Conservation (phyloP, 2,329 filamentous ascomycete species). For the Coniochaeta prunicola region DNA sequence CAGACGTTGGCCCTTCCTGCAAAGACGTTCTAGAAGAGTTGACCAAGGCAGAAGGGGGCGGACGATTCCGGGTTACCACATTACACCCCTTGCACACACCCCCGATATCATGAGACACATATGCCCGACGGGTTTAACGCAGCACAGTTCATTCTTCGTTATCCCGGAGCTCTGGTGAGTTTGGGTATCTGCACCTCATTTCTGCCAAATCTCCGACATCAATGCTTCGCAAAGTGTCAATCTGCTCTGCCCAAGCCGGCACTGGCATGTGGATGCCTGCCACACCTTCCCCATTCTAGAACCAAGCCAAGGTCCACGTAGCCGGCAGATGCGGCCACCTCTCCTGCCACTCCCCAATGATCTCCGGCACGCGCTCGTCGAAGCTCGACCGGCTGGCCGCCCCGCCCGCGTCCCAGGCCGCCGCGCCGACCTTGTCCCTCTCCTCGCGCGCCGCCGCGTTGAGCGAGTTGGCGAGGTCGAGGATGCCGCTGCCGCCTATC, state of each 20-base stretch:
- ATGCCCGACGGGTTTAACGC: neutral
- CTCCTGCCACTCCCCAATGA: slow-evolving; percentile 90
- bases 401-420: slow-evolving; percentile 62
- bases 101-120: neutral
- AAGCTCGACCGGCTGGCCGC: slow-evolving; percentile 67
- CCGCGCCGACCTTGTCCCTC: slow-evolving; percentile 54
- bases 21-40: neutral
- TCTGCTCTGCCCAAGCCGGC: neutral
- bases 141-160: neutral
- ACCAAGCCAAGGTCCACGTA: slow-evolving; percentile 93
- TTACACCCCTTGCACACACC: neutral
- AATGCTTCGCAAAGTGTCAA: neutral
- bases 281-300: slow-evolving; percentile 40
- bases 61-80: neutral
- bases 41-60: neutral
- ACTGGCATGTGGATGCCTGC: neutral
- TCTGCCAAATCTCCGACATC: neutral
- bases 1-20: neutral
- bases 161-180: neutral
- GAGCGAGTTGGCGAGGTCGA: slow-evolving; percentile 80
- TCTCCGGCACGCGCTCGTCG: slow-evolving; percentile 87
- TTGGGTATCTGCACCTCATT: neutral
- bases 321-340: slow-evolving; percentile 86
- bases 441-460: slow-evolving; percentile 78
- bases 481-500: slow-evolving; percentile 81